These are phyloP conservation scores for Boletus sp. DNA, from an alignment of 768 basidiomycete species.

Conservation along the genomic window DNA sequence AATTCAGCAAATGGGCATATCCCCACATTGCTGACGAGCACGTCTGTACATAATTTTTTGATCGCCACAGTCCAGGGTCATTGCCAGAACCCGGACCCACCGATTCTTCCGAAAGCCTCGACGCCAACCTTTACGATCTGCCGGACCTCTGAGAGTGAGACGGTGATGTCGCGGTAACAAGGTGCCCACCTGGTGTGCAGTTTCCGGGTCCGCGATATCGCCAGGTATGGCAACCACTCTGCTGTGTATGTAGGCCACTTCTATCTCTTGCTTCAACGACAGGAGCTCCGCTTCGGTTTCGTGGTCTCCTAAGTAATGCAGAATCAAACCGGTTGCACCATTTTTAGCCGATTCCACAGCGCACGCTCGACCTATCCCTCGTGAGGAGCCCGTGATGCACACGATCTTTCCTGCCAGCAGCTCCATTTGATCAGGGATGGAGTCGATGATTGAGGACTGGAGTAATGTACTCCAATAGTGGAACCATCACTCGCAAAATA, in stretches of 20 bases:
- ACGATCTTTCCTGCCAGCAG: conserved; percentile 58
- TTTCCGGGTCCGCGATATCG: conserved; percentile 60
- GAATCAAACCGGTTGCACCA: conserved; percentile 59
- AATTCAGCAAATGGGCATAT: conserved; percentile 81
- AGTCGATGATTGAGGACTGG: not conserved
- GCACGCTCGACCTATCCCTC: conserved; percentile 65
- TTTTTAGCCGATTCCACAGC: conserved; percentile 60
- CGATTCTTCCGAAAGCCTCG: not conserved
- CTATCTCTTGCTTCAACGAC: conserved; percentile 47
- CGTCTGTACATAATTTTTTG: conserved; percentile 29
- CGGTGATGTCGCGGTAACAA: not conserved
- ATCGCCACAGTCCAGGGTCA: not conserved
- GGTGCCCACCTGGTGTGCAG: conserved; percentile 41
- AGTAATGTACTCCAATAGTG: not conserved
- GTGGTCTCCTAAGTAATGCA: conserved; percentile 67
- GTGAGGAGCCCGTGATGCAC: conserved; percentile 70
- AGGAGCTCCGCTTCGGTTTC: conserved; percentile 48
- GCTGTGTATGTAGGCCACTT: conserved; percentile 33
- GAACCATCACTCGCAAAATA: not conserved
- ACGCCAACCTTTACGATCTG: not conserved
- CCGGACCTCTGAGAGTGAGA: not conserved
- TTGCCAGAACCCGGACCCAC: not conserved
- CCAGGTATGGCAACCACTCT: conserved; percentile 54
- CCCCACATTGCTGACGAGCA: conserved; percentile 57
- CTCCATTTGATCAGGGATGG: conserved; percentile 29